Evolutionary conservation across 2,329 filamentous ascomycete species (phyloP), one percentile per base, ranked within the genome.

Genomic region (Beauveria sp.): DNA sequence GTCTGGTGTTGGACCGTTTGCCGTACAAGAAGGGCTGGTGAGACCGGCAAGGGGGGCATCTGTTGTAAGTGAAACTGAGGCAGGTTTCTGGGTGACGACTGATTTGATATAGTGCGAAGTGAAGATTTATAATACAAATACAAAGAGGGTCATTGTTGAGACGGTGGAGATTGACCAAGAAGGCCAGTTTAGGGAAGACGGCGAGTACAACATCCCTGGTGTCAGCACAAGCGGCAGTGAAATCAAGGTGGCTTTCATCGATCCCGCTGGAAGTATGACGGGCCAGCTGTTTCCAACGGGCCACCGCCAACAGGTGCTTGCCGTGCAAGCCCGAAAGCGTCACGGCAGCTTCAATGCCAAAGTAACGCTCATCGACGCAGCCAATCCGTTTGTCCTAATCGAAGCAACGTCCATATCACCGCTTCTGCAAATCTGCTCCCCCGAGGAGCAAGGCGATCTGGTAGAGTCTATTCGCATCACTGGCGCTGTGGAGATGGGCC

Each of bases 121-220:
- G 67, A 50, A 79, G 63, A 81, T 88, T 6, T 80, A 78, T 66
- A 88, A 88, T 69, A 87, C 83, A 9, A 88, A 88, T 66, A 88
- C 85, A 0, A 73, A 74, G 0, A 82, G 83, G 57, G 68, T 81
- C 14, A 81, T 88, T 24, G 71, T 81, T 16, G 78, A 82, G 4
- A 81, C 78, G 0, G 84, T 88, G 56, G 69, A 77, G 1, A 71
- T 85, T 5, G 69, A 75, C 1, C 74, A 75, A 1, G 74, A 75
- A 0, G 78, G 83, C 20, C 76, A 80, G 2, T 77, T 77, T 2
- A 73, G 77, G 7, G 72, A 74, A 14, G 71, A 73, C 3, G 85
- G 84, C 0, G 73, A 79, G 18, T 86, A 81, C 65, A 69, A 70
- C 1, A 86, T 88, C 20, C 84, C 85, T 38, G 86, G 86, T 0